Percentiles rank a stretch among this genome's conserved stretches.
Evolutionary conservation across 202 grass and related monocot genomes (phyloP).

Genomic region (Sporobolus alterniflorus): DNA sequence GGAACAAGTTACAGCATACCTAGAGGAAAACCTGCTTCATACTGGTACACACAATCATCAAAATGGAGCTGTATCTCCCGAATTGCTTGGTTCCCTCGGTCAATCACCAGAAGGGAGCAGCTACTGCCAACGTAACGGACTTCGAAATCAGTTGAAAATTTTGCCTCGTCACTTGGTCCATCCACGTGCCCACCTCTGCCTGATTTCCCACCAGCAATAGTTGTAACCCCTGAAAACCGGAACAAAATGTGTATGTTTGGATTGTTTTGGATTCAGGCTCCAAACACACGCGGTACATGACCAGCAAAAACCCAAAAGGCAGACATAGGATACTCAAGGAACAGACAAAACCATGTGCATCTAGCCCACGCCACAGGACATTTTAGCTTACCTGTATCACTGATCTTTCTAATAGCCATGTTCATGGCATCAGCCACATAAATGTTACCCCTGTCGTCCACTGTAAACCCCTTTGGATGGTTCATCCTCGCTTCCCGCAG

Average conservation of each 20-base stretch:
- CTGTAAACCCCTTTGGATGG: conserved; percentile 93
- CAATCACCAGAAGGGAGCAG: conserved; percentile 95
- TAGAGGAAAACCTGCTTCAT: conserved; percentile 82
- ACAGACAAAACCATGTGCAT: conserved; percentile 64
- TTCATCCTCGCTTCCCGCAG: conserved; percentile 88
- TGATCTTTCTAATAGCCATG: conserved; percentile 99
- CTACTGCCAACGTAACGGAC: conserved; percentile 89
- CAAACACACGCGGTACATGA: conserved; percentile 19
- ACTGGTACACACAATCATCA: conserved; percentile 92
- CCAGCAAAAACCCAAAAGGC: conserved; percentile 48
- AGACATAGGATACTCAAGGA: conserved; percentile 59
- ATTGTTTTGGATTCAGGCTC: conserved; percentile 40
- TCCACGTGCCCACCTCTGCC: conserved; percentile 84
- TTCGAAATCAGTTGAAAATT: conserved; percentile 98
- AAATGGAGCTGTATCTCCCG: conserved; percentile 87
- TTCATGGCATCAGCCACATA: conserved; percentile 98
- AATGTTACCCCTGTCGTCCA: conserved; percentile 90
- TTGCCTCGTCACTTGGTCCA: conserved; percentile 85
- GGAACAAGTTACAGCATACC: conserved; percentile 43
- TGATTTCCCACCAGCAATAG: conserved; percentile 94
- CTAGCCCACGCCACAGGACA: conserved; percentile 39
- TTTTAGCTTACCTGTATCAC: conserved; percentile 81
- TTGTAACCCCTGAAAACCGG: conserved; percentile 77
- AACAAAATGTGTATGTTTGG: conserved; percentile 32
- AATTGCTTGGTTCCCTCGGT: conserved; percentile 91